These are phyloP conservation scores for Globisporangium lucens DNA, from an alignment of 352 stramenopile genomes.

Conservation along the genomic window DNA sequence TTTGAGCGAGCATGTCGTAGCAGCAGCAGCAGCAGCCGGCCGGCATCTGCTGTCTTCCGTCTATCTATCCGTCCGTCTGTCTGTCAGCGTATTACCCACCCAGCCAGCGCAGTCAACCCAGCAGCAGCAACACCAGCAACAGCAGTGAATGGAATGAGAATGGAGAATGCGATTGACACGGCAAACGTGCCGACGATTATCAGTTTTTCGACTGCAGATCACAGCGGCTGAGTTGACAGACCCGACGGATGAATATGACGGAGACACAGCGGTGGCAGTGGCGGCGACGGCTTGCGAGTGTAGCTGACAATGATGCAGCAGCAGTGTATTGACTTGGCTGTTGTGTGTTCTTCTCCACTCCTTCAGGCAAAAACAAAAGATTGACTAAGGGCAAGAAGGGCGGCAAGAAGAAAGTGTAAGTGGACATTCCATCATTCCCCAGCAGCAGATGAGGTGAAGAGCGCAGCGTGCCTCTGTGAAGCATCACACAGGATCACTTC, in stretches of 20 bases:
- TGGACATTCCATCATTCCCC: slow-evolving; percentile 7
- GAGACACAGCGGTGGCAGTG: background rate
- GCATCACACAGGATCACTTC: background rate
- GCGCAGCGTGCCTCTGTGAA: background rate
- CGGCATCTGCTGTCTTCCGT: background rate
- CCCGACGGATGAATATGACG: slow-evolving; percentile 4
- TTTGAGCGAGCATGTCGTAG: background rate
- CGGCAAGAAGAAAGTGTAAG: slow-evolving; percentile 91
- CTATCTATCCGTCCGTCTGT: slow-evolving; percentile 9
- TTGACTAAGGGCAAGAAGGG: slow-evolving; percentile 92
- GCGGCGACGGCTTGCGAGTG: background rate
- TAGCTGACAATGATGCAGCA: background rate
- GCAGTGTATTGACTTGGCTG: slow-evolving; percentile 2
- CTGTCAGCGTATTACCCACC: background rate
- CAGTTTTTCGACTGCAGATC: background rate
- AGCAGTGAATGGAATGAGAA: background rate
- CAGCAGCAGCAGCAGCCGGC: background rate
- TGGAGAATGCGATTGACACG: background rate
- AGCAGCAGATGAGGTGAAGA: background rate
- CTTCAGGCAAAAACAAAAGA: slow-evolving; percentile 88
- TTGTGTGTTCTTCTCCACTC: slow-evolving; percentile 9
- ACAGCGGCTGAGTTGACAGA: background rate
- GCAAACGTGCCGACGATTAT: background rate
- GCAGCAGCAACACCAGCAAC: slow-evolving; percentile 16
- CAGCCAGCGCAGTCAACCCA: background rate